Conservation (phyloP, 2,329 filamentous ascomycete genomes). For the Blastomyces gilchristii region DNA sequence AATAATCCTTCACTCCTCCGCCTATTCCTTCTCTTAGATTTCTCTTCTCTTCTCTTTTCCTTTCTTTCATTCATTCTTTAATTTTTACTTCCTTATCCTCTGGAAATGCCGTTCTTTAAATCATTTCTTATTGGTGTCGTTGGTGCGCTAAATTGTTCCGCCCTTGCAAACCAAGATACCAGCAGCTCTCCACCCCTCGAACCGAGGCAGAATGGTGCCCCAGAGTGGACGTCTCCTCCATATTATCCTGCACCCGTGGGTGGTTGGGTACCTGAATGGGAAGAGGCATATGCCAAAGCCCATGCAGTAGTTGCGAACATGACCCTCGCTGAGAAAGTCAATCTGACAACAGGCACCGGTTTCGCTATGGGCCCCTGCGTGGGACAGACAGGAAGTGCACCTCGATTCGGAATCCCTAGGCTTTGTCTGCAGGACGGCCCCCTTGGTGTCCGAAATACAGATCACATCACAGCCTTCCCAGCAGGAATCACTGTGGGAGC, state of each 20-base stretch:
- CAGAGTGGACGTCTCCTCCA: slow-evolving; percentile 34
- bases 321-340: slow-evolving; percentile 73
- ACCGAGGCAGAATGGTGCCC: background rate
- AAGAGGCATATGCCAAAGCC: slow-evolving; percentile 59
- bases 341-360: slow-evolving; percentile 62
- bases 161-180: background rate
- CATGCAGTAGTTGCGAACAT: slow-evolving; percentile 58
- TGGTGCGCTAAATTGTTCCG: background rate
- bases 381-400: slow-evolving; percentile 64
- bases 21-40: background rate
- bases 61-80: slow-evolving; percentile 9
- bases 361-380: slow-evolving; percentile 65
- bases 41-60: slow-evolving; percentile 10
- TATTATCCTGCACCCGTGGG: slow-evolving; percentile 65
- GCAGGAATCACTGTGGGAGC: slow-evolving; percentile 67
- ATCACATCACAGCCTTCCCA: slow-evolving; percentile 67
- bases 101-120: slow-evolving; percentile 4
- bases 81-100: background rate
- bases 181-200: background rate
- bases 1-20: background rate
- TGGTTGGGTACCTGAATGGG: slow-evolving; percentile 61
- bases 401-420: slow-evolving; percentile 59
- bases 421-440: slow-evolving; percentile 64
- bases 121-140: background rate
- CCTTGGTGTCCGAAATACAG: slow-evolving; percentile 60